Percentiles rank a stretch among this genome's conserved stretches.
phyloP scores from a whole-genome alignment of 2,329 filamentous ascomycete genomes.

The Pseudohalonectria lignicola region DNA sequence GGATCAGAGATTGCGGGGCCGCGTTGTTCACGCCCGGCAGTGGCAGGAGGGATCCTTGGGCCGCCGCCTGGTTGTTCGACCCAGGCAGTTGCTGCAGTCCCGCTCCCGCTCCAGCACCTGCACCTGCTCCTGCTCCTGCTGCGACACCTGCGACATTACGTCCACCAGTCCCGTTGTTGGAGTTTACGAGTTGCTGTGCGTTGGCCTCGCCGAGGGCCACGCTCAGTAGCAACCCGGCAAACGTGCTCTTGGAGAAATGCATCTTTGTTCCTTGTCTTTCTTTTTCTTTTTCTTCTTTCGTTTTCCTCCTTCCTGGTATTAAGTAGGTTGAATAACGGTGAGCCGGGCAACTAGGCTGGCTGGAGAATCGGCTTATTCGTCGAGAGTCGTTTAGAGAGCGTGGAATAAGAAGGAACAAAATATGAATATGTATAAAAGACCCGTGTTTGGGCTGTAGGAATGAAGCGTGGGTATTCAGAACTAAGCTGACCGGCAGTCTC shows the following conservation, averaged over 20 bases:
- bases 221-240: background rate
- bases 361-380: too few species aligned
- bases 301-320: too few species aligned
- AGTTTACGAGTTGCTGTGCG: background rate
- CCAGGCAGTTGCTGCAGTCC: background rate
- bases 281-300: too few species aligned
- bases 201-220: background rate
- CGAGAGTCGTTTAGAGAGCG: background rate
- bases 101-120: background rate
- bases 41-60: too few species aligned
- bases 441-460: too few species aligned
- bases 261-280: background rate
- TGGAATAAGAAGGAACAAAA: background rate
- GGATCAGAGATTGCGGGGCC: background rate
- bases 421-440: too few species aligned
- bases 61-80: too few species aligned
- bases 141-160: background rate
- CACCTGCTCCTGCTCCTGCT: background rate
- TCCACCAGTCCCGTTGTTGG: background rate
- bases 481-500: conserved; percentile 1
- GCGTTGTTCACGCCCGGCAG: background rate
- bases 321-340: background rate
- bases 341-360: background rate
- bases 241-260: background rate
- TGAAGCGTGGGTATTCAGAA: background rate